phyloP scores from a whole-genome alignment of 371 early-diverging fungal species.

The Lichtheimia corymbifera region DNA sequence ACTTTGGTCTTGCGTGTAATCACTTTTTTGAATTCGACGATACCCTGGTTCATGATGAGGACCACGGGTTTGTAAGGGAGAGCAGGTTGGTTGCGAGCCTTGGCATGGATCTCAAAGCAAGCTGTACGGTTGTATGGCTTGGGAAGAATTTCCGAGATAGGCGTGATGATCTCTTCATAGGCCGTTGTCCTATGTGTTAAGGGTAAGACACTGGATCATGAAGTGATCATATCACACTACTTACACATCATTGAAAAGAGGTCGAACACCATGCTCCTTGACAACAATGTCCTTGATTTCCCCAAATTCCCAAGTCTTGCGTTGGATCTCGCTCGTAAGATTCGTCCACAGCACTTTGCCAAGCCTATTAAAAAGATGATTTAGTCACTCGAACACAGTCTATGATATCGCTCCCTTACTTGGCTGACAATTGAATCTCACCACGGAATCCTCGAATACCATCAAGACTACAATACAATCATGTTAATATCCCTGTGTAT shows the following conservation, averaged over 20 bases:
- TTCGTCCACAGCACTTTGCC: conserved; percentile 50
- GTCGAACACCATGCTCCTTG: conserved; percentile 31
- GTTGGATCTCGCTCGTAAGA: conserved; percentile 15
- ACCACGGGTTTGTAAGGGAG: conserved; percentile 25
- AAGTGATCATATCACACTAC: conserved; percentile 4
- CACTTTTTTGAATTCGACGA: conserved; percentile 39
- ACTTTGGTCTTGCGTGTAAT: conserved; percentile 20
- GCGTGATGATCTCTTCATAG: conserved; percentile 22
- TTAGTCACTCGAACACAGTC: no score
- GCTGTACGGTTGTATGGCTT: conserved; percentile 19
- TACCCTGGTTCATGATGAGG: conserved; percentile 36
- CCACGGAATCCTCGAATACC: conserved; percentile 36
- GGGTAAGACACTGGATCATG: background rate
- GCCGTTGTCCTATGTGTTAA: conserved; percentile 35
- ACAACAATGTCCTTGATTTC: conserved; percentile 44
- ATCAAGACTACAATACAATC: conserved; percentile 23
- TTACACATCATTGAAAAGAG: conserved; percentile 45
- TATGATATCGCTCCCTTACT: conserved; percentile 23
- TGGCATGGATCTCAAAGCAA: conserved; percentile 43
- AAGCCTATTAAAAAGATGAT: conserved; percentile 22
- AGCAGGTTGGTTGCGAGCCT: conserved; percentile 37
- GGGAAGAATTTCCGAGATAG: conserved; percentile 30
- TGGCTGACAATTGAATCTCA: conserved; percentile 41
- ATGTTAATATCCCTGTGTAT: background rate
- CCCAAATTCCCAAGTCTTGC: conserved; percentile 36